These are phyloP conservation scores for Penicillium digitatum DNA, from an alignment of 2,329 filamentous ascomycete genomes.

Conservation along the genomic window DNA sequence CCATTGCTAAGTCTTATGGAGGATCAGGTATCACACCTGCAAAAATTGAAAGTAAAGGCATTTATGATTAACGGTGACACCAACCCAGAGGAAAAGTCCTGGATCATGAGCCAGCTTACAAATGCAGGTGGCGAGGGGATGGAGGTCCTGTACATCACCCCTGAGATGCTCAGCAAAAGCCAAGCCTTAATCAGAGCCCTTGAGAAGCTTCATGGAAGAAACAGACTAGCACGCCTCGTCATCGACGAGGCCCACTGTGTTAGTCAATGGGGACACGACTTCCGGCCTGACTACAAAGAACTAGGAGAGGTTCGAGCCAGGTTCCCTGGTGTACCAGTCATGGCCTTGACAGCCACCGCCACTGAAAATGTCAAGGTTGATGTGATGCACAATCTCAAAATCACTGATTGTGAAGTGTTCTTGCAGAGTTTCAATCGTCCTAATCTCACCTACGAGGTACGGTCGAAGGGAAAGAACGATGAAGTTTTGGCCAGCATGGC, in stretches of 20 bases:
- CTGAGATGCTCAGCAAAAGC: conserved; percentile 92
- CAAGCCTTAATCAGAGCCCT: conserved; percentile 63
- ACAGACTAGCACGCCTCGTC: conserved; percentile 80
- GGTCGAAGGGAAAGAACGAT: conserved; percentile 61
- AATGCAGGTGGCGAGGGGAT: conserved; percentile 67
- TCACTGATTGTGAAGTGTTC: conserved; percentile 72
- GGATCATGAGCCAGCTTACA: conserved; percentile 63
- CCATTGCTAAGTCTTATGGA: conserved; percentile 94
- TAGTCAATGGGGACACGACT: conserved; percentile 98
- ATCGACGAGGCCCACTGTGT: conserved; percentile 99
- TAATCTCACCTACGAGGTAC: conserved; percentile 86
- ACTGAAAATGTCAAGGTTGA: conserved; percentile 90
- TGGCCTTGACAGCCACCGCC: conserved; percentile 92
- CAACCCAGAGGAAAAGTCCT: conserved; percentile 56
- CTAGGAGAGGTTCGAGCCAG: conserved; percentile 68
- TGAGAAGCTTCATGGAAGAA: conserved; percentile 61
- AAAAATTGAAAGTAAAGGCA: conserved; percentile 70
- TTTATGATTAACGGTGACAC: conserved; percentile 78
- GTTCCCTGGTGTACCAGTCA: conserved; percentile 78
- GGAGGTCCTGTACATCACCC: conserved; percentile 89
- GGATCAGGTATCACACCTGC: conserved; percentile 85
- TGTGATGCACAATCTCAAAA: conserved; percentile 85
- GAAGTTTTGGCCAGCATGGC: conserved; percentile 53
- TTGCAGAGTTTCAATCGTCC: conserved; percentile 96
- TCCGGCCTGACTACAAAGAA: conserved; percentile 89